Evolutionary conservation across 192 early-diverging fungal species (phyloP).

Genomic region (Entomortierella chlamydospora): DNA sequence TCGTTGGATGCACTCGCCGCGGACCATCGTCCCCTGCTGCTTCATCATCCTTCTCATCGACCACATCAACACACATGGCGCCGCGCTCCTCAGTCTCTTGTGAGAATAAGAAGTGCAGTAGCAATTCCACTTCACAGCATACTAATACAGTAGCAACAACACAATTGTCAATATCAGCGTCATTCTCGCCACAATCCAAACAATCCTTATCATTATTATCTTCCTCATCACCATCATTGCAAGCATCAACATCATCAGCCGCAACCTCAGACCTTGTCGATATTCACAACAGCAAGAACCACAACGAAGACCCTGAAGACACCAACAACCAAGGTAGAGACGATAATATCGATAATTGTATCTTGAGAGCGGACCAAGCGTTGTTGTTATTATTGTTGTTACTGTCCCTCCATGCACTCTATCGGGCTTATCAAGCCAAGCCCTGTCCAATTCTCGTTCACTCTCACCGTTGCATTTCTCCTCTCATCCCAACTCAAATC

Average conservation of each 20-base stretch:
- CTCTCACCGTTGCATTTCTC: no score
- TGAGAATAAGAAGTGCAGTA: no score
- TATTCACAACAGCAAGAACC: no score
- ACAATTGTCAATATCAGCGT: background rate
- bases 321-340: no score
- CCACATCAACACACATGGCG: background rate
- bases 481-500: background rate
- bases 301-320: no score
- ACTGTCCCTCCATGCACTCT: background rate
- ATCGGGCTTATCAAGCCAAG: no score
- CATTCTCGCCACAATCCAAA: no score
- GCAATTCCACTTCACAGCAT: background rate
- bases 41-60: background rate
- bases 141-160: background rate
- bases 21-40: slow-evolving; percentile 6
- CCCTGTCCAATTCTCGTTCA: no score
- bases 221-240: background rate
- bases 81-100: background rate
- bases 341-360: no score
- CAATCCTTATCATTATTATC: background rate
- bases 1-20: background rate
- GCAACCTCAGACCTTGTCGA: no score
- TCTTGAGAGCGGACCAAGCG: no score
- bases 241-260: background rate
- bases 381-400: background rate